phyloP scores from a whole-genome alignment of 805 yeast genomes.

The Candida verbasci region DNA sequence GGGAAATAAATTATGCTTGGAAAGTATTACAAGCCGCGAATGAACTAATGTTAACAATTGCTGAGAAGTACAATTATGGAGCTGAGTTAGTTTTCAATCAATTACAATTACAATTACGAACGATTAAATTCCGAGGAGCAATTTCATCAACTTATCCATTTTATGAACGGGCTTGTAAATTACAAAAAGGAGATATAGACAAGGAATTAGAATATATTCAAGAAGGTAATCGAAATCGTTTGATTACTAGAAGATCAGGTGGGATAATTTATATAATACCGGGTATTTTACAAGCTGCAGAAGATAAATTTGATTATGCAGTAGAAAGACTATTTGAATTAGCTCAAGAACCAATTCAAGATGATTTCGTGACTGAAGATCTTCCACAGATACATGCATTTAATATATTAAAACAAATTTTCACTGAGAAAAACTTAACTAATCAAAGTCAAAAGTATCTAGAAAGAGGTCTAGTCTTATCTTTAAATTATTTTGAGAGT shows the following conservation, averaged over 20 bases:
- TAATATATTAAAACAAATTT: slow-evolving; percentile 73
- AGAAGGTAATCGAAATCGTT: slow-evolving; percentile 11
- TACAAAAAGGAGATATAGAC: slow-evolving; percentile 56
- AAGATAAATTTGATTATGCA: slow-evolving; percentile 35
- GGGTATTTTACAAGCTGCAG: slow-evolving; percentile 41
- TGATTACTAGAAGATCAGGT: slow-evolving; percentile 85
- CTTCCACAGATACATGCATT: slow-evolving; percentile 93
- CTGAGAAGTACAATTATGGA: slow-evolving; percentile 17
- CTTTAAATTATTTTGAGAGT: slow-evolving; percentile 61
- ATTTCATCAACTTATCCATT: slow-evolving; percentile 85
- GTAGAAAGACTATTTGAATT: slow-evolving; percentile 50
- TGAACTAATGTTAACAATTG: slow-evolving; percentile 42
- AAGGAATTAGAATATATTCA: slow-evolving; percentile 2
- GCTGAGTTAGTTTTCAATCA: slow-evolving; percentile 44
- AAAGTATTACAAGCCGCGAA: slow-evolving; percentile 78
- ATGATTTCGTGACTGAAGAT: slow-evolving; percentile 53
- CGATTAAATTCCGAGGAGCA: slow-evolving; percentile 87
- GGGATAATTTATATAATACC: slow-evolving; percentile 82
- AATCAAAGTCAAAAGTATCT: slow-evolving; percentile 46
- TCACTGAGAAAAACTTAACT: slow-evolving; percentile 67
- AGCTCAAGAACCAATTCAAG: slow-evolving; percentile 47
- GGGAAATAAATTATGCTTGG: slow-evolving; percentile 72
- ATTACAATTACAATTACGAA: slow-evolving; percentile 61
- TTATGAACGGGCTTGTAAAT: slow-evolving; percentile 33
- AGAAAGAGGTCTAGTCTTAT: slow-evolving; percentile 53